Percentiles rank a stretch among this genome's conserved stretches.
Conservation (phyloP, 2,329 filamentous ascomycete genomes). For the Epicoccum nigrum region DNA sequence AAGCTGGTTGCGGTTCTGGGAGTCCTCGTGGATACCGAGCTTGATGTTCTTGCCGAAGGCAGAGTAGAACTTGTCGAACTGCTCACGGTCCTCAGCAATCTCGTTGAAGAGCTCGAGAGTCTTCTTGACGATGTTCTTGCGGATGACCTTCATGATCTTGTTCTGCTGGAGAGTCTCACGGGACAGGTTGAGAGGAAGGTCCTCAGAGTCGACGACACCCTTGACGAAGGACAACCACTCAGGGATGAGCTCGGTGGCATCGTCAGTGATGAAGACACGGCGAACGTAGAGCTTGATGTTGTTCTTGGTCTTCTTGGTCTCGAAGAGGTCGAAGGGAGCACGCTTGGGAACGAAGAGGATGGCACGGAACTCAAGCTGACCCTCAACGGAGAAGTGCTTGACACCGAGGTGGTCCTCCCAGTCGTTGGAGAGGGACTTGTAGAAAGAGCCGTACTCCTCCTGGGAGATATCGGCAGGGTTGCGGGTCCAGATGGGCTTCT, state of each 20-base stretch:
- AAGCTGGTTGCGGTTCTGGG: constrained; percentile 89
- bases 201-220: constrained; percentile 99
- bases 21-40: constrained; percentile 99
- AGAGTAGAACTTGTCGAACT: constrained; percentile 99
- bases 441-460: constrained; percentile 98
- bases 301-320: constrained; percentile 99
- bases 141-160: constrained; percentile 99
- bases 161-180: constrained; percentile 99
- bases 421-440: constrained; percentile 99
- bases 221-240: constrained; percentile 99
- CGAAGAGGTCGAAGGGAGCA: constrained; percentile 98
- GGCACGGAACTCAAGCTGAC: constrained; percentile 99
- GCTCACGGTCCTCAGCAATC: constrained; percentile 99
- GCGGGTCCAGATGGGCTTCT: constrained; percentile 99
- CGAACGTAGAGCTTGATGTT: constrained; percentile 99
- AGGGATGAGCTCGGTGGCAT: constrained; percentile 97
- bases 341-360: constrained; percentile 99
- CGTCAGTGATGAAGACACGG: constrained; percentile 99
- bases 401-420: constrained; percentile 99
- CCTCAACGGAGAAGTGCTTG: constrained; percentile 99
- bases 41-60: constrained; percentile 99
- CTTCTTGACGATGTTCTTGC: constrained; percentile 99
- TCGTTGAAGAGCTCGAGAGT: constrained; percentile 98
- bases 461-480: constrained; percentile 93
- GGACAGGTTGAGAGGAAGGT: constrained; percentile 98